Conservation (phyloP, 2,329 filamentous ascomycete species). For the Lachnellula arida region DNA sequence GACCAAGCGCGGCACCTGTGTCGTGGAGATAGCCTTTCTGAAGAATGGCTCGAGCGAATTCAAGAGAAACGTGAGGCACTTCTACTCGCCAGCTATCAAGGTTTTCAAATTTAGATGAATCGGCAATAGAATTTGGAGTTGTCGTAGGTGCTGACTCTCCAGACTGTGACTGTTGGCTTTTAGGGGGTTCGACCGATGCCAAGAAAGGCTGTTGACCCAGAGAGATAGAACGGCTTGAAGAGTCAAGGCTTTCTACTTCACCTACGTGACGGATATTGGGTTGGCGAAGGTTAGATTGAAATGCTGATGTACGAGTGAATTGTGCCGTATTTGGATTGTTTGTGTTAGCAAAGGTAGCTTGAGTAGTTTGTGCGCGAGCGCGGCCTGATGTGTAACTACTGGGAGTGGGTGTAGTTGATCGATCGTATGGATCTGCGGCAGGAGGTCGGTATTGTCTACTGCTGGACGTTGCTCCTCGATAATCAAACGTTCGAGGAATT, state of each 20-base stretch:
- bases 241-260: background rate
- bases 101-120: background rate
- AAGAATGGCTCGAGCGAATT: background rate
- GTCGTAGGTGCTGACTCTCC: background rate
- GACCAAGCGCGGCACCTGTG: background rate
- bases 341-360: background rate
- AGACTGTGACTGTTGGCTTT: background rate
- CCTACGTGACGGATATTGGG: background rate
- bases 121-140: background rate
- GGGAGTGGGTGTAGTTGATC: background rate
- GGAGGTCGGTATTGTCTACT: background rate
- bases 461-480: background rate
- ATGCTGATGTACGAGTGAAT: background rate
- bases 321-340: background rate
- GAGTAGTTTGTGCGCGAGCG: background rate
- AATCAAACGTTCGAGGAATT: background rate
- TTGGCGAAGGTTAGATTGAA: background rate
- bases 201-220: background rate
- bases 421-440: background rate
- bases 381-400: background rate
- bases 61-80: background rate
- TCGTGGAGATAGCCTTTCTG: background rate
- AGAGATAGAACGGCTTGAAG: background rate
- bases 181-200: background rate
- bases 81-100: background rate